These are phyloP conservation scores for Baorangia bicolor DNA, from an alignment of 768 basidiomycete genomes.

Conservation along the genomic window DNA sequence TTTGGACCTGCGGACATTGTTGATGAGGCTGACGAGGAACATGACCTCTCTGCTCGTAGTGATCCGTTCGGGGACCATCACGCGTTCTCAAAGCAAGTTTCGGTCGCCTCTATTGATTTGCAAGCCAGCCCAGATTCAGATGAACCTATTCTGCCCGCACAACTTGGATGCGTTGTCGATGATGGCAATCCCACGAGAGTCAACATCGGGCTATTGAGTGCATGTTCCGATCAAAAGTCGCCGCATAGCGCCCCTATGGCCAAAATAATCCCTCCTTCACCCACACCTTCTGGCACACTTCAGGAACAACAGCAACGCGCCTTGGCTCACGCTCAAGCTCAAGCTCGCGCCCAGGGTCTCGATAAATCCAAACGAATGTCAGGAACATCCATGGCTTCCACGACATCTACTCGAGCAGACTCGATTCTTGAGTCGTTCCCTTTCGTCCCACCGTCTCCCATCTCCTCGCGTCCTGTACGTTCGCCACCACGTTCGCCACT, in stretches of 20 bases:
- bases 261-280: conserved; percentile 52
- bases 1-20: conserved; percentile 70
- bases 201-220: conserved; percentile 51
- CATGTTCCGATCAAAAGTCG: conserved; percentile 41
- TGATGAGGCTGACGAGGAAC: conserved; percentile 42
- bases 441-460: conserved; percentile 87
- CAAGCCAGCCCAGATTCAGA: conserved; percentile 38
- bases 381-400: conserved; percentile 63
- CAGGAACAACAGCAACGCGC: conserved; percentile 71
- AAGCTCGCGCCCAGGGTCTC: conserved; percentile 52
- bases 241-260: conserved; percentile 63
- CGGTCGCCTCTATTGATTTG: conserved; percentile 21
- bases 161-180: conserved; percentile 55
- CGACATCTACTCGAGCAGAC: conserved; percentile 71
- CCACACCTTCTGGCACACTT: conserved; percentile 37
- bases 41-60: conserved; percentile 22
- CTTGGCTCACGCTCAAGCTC: conserved; percentile 59
- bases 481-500: conserved; percentile 76
- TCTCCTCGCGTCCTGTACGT: conserved; percentile 75
- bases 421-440: conserved; percentile 87
- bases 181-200: conserved; percentile 67
- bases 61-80: conserved; percentile 71
- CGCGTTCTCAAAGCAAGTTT: conserved; percentile 15
- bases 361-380: conserved; percentile 53
- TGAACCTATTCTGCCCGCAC: conserved; percentile 44